A percentile compares a stretch with the other conserved stretches of the same genome.
Evolutionary conservation across 148 eudicot genomes (phyloP).

Genomic region (Amaranthus palmeri): DNA sequence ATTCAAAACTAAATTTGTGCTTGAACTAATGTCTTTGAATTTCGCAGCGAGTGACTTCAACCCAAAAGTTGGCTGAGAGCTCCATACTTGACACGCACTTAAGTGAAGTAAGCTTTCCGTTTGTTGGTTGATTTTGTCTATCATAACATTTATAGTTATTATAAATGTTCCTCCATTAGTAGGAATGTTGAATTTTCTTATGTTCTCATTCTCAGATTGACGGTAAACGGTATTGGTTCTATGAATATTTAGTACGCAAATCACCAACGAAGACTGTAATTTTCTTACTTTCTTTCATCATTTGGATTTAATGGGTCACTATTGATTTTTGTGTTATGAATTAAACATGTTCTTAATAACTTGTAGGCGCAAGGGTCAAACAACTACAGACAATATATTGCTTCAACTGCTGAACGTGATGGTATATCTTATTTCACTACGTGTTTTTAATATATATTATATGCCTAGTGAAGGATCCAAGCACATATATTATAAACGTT

Average conservation of each 20-base stretch:
- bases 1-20: not conserved
- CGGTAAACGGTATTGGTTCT: constrained; percentile 85
- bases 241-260: constrained; percentile 90
- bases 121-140: not conserved
- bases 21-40: constrained; percentile 9
- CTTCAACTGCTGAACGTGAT: constrained; percentile 85
- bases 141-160: not conserved
- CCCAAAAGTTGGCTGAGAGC: constrained; percentile 89
- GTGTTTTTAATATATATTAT: not conserved
- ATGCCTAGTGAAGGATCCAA: not conserved
- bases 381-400: constrained; percentile 66
- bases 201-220: constrained; percentile 51
- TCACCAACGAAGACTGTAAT: constrained; percentile 82
- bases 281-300: constrained; percentile 16
- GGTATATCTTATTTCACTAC: constrained; percentile 35
- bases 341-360: constrained; percentile 10
- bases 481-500: not conserved
- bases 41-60: constrained; percentile 80
- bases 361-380: constrained; percentile 65
- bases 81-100: constrained; percentile 83
- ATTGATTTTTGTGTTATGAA: not conserved
- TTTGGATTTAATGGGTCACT: not conserved
- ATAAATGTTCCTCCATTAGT: not conserved
- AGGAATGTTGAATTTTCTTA: constrained; percentile 6
- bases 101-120: constrained; percentile 53